Percentiles rank a stretch among this genome's conserved stretches.
phyloP scores from a whole-genome alignment of 257 asterid species.

The Orobanche coerulescens region DNA sequence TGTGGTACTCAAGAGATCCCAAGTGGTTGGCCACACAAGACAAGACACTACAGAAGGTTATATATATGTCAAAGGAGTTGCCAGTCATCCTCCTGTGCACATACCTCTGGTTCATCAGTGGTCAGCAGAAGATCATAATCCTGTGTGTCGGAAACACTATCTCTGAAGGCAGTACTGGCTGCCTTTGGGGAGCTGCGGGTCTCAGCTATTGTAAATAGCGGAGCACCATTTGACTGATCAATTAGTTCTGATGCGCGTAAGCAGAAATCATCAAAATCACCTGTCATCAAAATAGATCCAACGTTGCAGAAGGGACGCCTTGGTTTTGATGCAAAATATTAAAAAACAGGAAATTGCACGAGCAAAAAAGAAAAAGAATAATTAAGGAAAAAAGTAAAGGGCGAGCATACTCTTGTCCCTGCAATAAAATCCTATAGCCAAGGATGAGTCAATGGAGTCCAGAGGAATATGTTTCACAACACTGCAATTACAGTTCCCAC shows the following conservation, averaged over 20 bases:
- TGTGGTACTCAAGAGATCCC: not conserved
- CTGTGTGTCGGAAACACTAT: constrained; percentile 12
- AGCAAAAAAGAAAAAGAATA: not conserved
- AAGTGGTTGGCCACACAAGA: not conserved
- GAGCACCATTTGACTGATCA: constrained; percentile 75
- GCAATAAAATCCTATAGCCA: constrained; percentile 91
- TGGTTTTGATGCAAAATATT: not conserved
- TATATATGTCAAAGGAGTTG: constrained; percentile 56
- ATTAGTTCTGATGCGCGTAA: constrained; percentile 53
- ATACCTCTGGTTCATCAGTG: constrained; percentile 27
- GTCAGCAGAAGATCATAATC: constrained; percentile 28
- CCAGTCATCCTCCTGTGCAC: constrained; percentile 87
- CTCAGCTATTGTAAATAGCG: constrained; percentile 66
- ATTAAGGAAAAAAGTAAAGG: not conserved
- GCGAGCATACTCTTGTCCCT: constrained; percentile 48
- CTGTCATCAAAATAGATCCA: constrained; percentile 28
- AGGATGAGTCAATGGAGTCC: constrained; percentile 85
- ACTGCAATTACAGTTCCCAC: constrained; percentile 34
- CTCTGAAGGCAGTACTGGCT: constrained; percentile 10
- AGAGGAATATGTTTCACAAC: constrained; percentile 64
- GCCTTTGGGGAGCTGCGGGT: constrained; percentile 35
- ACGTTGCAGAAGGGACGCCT: not conserved
- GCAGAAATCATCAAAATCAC: constrained; percentile 84
- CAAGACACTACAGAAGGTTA: constrained; percentile 18
- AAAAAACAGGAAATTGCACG: too few relatives aligned